Evolutionary conservation across 495 filamentous ascomycete species (phyloP).

Genomic region (Tuber microsphaerosporum): DNA sequence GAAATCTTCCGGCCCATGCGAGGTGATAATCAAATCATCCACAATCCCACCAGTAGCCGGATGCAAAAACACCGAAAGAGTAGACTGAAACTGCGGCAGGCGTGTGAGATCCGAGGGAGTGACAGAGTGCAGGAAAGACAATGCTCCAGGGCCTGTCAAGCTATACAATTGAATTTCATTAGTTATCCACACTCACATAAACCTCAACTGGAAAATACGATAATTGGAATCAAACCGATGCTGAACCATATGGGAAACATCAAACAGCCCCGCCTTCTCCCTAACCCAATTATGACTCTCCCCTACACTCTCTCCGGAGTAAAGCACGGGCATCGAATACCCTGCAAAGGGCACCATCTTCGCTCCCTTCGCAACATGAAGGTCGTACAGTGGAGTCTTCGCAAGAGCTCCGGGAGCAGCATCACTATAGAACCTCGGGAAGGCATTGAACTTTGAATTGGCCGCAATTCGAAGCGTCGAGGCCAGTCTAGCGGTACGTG

Average conservation of each 20-base stretch:
- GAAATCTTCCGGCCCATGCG: constrained; percentile 60
- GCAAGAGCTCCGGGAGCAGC: not conserved
- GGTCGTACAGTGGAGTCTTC: constrained; percentile 74
- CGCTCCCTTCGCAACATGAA: constrained; percentile 70
- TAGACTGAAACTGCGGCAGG: constrained; percentile 57
- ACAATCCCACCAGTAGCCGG: constrained; percentile 79
- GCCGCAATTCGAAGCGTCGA: not conserved
- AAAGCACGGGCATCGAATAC: constrained; percentile 88
- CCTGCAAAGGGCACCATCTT: constrained; percentile 98
- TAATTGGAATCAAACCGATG: constrained; percentile 42
- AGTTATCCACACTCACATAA: not conserved
- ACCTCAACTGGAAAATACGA: not conserved
- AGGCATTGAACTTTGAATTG: not conserved
- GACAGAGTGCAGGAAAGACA: constrained; percentile 67
- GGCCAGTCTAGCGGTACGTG: not conserved
- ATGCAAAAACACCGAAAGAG: constrained; percentile 72
- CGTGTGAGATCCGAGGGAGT: constrained; percentile 63
- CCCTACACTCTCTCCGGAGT: constrained; percentile 62
- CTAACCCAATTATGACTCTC: constrained; percentile 84
- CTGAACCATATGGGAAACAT: constrained; percentile 72
- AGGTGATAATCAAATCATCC: constrained; percentile 84
- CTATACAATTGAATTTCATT: constrained; percentile 21
- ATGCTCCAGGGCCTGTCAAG: constrained; percentile 70
- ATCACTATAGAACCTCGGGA: not conserved
- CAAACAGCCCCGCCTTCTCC: constrained; percentile 79